phyloP scores from a whole-genome alignment of 2,329 filamentous ascomycete species.

The Aspergillus caelatus region DNA sequence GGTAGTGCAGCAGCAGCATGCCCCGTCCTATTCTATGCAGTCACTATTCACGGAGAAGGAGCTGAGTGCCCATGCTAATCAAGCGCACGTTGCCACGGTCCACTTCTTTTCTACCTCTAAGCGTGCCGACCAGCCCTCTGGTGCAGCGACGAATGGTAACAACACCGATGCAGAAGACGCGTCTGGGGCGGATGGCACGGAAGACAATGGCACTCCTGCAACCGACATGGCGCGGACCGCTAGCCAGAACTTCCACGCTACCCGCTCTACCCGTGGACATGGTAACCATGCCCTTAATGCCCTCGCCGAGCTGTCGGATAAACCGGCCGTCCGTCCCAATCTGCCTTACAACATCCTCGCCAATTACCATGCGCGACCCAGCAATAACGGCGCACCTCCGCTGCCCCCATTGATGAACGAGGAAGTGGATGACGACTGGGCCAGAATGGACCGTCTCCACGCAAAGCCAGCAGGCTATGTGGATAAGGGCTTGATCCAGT shows the following conservation, averaged over 20 bases:
- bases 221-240: slow-evolving; percentile 64
- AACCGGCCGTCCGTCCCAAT: slow-evolving; percentile 48
- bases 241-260: slow-evolving; percentile 60
- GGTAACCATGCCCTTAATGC: slow-evolving; percentile 57
- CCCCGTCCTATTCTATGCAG: slow-evolving; percentile 63
- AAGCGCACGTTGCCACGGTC: slow-evolving; percentile 61
- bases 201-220: slow-evolving; percentile 47
- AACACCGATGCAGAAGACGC: slow-evolving; percentile 45
- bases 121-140: slow-evolving; percentile 44
- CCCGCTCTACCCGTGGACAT: slow-evolving; percentile 54
- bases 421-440: slow-evolving; percentile 50
- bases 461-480: slow-evolving; percentile 44
- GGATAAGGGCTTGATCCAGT: slow-evolving; percentile 44
- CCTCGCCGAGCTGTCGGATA: slow-evolving; percentile 59
- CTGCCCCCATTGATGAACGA: slow-evolving; percentile 49
- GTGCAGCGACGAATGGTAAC: slow-evolving; percentile 42
- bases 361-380: slow-evolving; percentile 49
- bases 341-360: slow-evolving; percentile 51
- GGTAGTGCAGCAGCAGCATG: slow-evolving; percentile 59
- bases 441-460: slow-evolving; percentile 44
- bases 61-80: slow-evolving; percentile 63
- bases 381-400: slow-evolving; percentile 44
- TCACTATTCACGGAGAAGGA: slow-evolving; percentile 70
- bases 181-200: slow-evolving; percentile 38
- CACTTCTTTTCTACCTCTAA: slow-evolving; percentile 61